Conservation (phyloP, 1,284 basidiomycete genomes). For the Cutaneotrichosporon sp. region DNA sequence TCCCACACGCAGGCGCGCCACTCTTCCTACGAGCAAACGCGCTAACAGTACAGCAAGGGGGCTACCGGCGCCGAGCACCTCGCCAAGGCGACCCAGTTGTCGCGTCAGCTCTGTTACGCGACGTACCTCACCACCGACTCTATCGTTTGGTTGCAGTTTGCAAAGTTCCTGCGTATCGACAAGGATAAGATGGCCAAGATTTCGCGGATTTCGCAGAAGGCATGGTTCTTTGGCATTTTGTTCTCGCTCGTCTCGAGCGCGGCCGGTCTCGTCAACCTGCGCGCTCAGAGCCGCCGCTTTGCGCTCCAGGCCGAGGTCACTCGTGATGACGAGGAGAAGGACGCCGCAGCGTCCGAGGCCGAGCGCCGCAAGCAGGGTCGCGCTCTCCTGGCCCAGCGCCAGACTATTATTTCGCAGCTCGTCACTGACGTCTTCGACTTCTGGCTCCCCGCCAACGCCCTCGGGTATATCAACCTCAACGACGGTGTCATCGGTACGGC, state of each 20-base stretch:
- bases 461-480: slow-evolving; percentile 75
- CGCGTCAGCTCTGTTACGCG: slow-evolving; percentile 84
- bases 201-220: slow-evolving; percentile 72
- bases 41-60: slow-evolving; percentile 30
- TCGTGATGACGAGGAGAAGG: slow-evolving; percentile 33
- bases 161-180: slow-evolving; percentile 66
- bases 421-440: slow-evolving; percentile 55
- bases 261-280: slow-evolving; percentile 50
- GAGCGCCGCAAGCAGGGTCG: slow-evolving; percentile 49
- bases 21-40: background rate
- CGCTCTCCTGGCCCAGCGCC: slow-evolving; percentile 48
- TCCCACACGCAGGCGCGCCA: background rate
- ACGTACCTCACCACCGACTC: slow-evolving; percentile 83
- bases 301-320: slow-evolving; percentile 41
- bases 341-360: slow-evolving; percentile 35
- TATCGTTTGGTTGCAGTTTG: slow-evolving; percentile 75
- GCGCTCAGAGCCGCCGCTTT: slow-evolving; percentile 47
- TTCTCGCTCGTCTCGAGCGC: slow-evolving; percentile 66
- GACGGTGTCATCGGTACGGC: slow-evolving; percentile 76
- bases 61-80: slow-evolving; percentile 56
- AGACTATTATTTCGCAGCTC: slow-evolving; percentile 49
- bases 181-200: slow-evolving; percentile 63
- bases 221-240: slow-evolving; percentile 87
- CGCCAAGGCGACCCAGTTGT: slow-evolving; percentile 79
- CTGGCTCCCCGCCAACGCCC: slow-evolving; percentile 82